A percentile compares a stretch with the other conserved stretches of the same genome.
These are phyloP conservation scores for Teratosphaeria nubilosa DNA, from an alignment of 2,329 filamentous ascomycete species.

Conservation along the genomic window DNA sequence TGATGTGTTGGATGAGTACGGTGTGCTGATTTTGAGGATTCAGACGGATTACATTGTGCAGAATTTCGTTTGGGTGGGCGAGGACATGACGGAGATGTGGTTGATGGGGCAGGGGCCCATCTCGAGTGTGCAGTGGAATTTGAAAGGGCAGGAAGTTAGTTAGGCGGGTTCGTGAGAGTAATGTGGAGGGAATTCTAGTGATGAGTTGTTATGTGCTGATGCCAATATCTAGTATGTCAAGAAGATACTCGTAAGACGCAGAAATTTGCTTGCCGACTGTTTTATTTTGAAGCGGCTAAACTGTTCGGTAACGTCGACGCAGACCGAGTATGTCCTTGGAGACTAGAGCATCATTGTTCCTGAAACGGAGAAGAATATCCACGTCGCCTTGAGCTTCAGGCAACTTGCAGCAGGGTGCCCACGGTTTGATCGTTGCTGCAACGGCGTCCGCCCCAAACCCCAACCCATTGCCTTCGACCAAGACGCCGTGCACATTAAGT, in stretches of 20 bases:
- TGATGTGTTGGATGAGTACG: constrained; percentile 30
- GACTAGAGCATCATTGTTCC: too few relatives aligned
- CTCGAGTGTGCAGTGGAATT: constrained; percentile 29
- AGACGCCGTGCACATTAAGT: constrained; percentile 8
- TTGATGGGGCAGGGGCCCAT: constrained; percentile 32
- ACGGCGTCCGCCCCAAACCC: constrained; percentile 19
- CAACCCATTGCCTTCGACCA: constrained; percentile 15
- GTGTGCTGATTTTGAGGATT: constrained; percentile 29
- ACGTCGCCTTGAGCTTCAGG: too few relatives aligned
- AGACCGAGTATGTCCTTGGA: too few relatives aligned
- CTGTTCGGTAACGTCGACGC: too few relatives aligned
- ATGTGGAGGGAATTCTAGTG: background rate
- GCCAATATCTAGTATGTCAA: too few relatives aligned
- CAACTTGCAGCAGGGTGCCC: too few relatives aligned
- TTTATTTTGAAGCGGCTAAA: too few relatives aligned
- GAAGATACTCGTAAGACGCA: too few relatives aligned
- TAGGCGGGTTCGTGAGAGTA: background rate
- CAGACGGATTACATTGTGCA: constrained; percentile 37
- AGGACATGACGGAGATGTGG: constrained; percentile 31
- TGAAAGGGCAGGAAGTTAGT: constrained; percentile 23
- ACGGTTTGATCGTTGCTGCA: background rate
- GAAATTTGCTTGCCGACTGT: too few relatives aligned
- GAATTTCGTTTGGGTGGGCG: constrained; percentile 35
- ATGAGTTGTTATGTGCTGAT: background rate
- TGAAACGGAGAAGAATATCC: too few relatives aligned